Evolutionary conservation across 2,329 filamentous ascomycete genomes (phyloP).

Genomic region (Nannizzia gypsea): DNA sequence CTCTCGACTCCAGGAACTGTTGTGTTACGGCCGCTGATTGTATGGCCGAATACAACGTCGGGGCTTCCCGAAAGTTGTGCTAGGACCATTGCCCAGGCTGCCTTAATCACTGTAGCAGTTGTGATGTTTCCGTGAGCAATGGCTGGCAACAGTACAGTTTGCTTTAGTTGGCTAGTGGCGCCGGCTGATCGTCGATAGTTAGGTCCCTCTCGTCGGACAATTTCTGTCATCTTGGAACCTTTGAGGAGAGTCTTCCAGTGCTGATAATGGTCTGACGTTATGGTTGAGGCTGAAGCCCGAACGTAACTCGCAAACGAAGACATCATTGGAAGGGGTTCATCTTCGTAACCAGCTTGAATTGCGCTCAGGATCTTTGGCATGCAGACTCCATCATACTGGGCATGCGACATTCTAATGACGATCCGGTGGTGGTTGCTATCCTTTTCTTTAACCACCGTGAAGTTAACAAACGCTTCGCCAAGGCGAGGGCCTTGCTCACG

Average conservation of each 20-base stretch:
- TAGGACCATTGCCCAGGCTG: slow-evolving; percentile 53
- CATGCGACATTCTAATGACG: slow-evolving; percentile 48
- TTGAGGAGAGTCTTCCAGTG: slow-evolving; percentile 52
- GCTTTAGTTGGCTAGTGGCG: slow-evolving; percentile 26
- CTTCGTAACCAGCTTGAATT: slow-evolving; percentile 44
- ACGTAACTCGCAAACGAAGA: slow-evolving; percentile 39
- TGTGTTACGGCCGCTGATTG: slow-evolving; percentile 53
- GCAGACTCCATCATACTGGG: slow-evolving; percentile 59
- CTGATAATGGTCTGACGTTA: slow-evolving; percentile 38
- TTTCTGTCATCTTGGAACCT: slow-evolving; percentile 41
- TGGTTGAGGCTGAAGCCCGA: slow-evolving; percentile 27
- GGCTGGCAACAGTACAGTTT: slow-evolving; percentile 27
- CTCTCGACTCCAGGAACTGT: slow-evolving; percentile 44
- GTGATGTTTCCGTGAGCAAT: slow-evolving; percentile 47
- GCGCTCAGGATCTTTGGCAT: slow-evolving; percentile 51
- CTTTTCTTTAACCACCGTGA: slow-evolving; percentile 38
- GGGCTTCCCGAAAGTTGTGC: slow-evolving; percentile 41
- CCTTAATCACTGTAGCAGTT: slow-evolving; percentile 53
- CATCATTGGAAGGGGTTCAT: slow-evolving; percentile 26
- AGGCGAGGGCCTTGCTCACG: slow-evolving; percentile 45
- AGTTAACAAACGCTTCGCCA: slow-evolving; percentile 51
- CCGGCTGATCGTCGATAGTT: slow-evolving; percentile 28
- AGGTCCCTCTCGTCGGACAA: slow-evolving; percentile 24
- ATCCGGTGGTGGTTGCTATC: slow-evolving; percentile 35
- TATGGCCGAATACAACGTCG: slow-evolving; percentile 55